A percentile compares a stretch with the other conserved stretches of the same genome.
phyloP scores from a whole-genome alignment of 2,329 filamentous ascomycete species.

The Cryoendolithus antarcticus region DNA sequence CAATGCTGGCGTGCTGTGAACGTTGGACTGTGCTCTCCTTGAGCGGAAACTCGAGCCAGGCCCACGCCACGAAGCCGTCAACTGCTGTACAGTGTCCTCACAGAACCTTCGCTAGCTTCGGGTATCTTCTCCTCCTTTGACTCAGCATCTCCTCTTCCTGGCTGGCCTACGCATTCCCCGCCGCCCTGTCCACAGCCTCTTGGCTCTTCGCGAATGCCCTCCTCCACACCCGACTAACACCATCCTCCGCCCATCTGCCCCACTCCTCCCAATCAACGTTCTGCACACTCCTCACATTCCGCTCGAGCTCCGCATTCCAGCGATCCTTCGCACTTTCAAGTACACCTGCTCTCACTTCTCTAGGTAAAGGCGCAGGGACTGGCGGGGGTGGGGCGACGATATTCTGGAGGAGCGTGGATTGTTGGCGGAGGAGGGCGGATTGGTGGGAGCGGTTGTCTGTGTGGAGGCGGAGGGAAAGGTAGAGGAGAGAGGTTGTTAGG shows the following conservation, averaged over 20 bases:
- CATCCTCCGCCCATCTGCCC: neutral
- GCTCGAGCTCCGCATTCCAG: constrained; percentile 37
- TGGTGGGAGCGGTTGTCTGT: constrained; percentile 35
- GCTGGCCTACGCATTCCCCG: no score
- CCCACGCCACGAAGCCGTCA: no score
- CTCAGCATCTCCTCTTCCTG: no score
- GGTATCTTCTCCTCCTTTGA: no score
- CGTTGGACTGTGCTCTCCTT: no score
- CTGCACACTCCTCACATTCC: constrained; percentile 30
- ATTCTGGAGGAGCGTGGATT: constrained; percentile 30
- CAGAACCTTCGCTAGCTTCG: no score
- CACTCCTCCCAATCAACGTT: constrained; percentile 31
- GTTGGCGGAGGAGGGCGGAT: constrained; percentile 33
- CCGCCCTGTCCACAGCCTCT: constrained; percentile 7
- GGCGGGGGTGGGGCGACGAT: constrained; percentile 32
- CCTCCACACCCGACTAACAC: constrained; percentile 3
- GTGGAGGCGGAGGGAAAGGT: constrained; percentile 30
- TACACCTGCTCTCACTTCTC: constrained; percentile 29
- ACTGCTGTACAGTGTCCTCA: no score
- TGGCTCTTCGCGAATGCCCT: constrained; percentile 4
- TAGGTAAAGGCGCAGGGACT: constrained; percentile 25
- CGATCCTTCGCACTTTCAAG: constrained; percentile 36
- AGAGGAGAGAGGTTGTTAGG: constrained; percentile 33
- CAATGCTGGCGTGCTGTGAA: no score
- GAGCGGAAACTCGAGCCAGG: no score